Conservation (phyloP, 148 eudicot species). For the Hydrangea macrophylla region DNA sequence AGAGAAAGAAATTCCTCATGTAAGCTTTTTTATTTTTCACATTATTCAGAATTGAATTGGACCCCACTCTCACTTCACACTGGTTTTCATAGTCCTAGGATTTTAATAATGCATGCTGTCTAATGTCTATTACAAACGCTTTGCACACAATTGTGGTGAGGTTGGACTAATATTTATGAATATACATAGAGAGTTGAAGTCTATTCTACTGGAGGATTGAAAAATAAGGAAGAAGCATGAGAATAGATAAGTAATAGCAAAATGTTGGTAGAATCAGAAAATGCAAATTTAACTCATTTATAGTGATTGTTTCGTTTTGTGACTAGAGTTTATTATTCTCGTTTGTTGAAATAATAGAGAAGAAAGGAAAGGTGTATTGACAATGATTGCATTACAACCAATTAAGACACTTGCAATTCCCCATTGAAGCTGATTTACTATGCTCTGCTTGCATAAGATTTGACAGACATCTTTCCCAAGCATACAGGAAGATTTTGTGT, state of each 20-base stretch:
- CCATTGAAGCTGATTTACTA: no score
- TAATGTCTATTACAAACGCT: no score
- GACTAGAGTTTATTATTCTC: background rate
- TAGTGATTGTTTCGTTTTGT: background rate
- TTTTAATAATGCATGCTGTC: no score
- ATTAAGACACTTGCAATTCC: no score
- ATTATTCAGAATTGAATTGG: no score
- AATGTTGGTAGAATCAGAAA: background rate
- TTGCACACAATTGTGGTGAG: no score
- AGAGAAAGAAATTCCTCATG: conserved; percentile 61
- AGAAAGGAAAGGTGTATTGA: no score
- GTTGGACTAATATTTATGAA: no score
- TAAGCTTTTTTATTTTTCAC: conserved; percentile 24
- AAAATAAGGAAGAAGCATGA: background rate
- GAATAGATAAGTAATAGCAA: background rate
- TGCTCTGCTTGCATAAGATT: no score
- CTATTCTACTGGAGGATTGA: background rate
- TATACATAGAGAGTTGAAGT: background rate
- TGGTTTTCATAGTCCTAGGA: no score
- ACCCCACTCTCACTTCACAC: no score
- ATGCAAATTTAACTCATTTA: background rate
- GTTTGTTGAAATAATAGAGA: background rate
- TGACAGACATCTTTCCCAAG: background rate
- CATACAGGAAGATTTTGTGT: background rate
- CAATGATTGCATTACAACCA: background rate